A percentile compares a stretch with the other conserved stretches of the same genome.
These are phyloP conservation scores for Fonsecaea erecta DNA, from an alignment of 2,329 filamentous ascomycete genomes.

Conservation along the genomic window DNA sequence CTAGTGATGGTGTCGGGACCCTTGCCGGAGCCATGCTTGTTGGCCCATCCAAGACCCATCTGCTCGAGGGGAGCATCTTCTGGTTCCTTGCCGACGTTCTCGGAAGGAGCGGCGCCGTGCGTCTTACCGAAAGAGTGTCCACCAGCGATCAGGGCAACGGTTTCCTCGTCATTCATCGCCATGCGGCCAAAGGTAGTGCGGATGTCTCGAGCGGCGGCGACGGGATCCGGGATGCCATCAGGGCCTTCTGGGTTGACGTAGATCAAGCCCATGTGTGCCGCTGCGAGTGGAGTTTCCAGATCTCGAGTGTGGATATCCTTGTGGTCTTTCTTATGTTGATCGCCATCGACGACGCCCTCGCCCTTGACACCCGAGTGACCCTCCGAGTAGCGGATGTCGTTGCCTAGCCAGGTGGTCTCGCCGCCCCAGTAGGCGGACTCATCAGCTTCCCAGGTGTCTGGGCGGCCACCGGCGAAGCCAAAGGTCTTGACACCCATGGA, in stretches of 20 bases:
- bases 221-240: constrained; percentile 71
- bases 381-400: constrained; percentile 69
- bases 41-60: constrained; percentile 75
- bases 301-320: constrained; percentile 64
- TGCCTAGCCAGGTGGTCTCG: constrained; percentile 75
- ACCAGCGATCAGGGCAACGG: constrained; percentile 76
- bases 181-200: constrained; percentile 76
- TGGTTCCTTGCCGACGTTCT: constrained; percentile 70
- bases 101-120: constrained; percentile 69
- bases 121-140: constrained; percentile 82
- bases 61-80: constrained; percentile 66
- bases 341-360: constrained; percentile 50
- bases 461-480: constrained; percentile 73
- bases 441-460: constrained; percentile 75
- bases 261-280: constrained; percentile 76
- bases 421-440: constrained; percentile 78
- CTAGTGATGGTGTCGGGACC: constrained; percentile 75
- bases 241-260: constrained; percentile 83
- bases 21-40: constrained; percentile 66
- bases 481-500: constrained; percentile 75
- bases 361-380: constrained; percentile 54
- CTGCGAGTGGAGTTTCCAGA: constrained; percentile 69
- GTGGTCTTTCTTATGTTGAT: constrained; percentile 50
- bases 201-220: constrained; percentile 72
- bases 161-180: constrained; percentile 84